phyloP scores from a whole-genome alignment of 2,329 filamentous ascomycete genomes.

The Botrytis tulipae region DNA sequence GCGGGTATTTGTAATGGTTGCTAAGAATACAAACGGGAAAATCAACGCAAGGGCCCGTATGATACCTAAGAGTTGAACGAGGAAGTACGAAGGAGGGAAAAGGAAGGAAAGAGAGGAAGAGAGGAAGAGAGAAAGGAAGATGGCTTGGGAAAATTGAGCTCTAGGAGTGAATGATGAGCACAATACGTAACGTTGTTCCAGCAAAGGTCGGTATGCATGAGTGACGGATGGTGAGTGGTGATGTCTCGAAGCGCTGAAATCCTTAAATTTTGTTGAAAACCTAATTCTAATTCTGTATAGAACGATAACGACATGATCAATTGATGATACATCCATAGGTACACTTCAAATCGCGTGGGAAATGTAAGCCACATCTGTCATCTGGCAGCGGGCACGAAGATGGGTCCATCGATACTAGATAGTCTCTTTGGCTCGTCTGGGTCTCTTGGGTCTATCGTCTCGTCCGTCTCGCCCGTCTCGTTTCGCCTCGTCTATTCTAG shows the following conservation, averaged over 20 bases:
- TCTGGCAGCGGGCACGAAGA: background rate
- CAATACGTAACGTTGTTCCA: background rate
- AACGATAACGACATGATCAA: background rate
- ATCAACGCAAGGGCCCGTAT: conserved; percentile 11
- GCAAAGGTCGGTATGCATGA: background rate
- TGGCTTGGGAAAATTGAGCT: background rate
- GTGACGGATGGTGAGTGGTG: background rate
- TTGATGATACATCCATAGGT: background rate
- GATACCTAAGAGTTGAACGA: background rate
- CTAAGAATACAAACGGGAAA: conserved; percentile 7
- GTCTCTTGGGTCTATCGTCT: background rate
- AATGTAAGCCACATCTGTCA: conserved; percentile 5
- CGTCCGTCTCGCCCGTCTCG: background rate
- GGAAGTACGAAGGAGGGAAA: too few relatives aligned
- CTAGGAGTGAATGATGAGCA: background rate
- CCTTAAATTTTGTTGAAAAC: background rate
- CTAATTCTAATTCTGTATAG: background rate
- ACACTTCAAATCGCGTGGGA: background rate
- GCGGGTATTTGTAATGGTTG: conserved; percentile 1
- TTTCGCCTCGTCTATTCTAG: background rate
- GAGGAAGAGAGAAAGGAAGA: too few relatives aligned
- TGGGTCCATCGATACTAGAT: background rate
- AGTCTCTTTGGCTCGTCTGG: background rate
- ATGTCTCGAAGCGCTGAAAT: background rate
- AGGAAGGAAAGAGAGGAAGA: background rate